Conservation (phyloP, 1,284 basidiomycete species). For the Ceratobasidium papillatum region DNA sequence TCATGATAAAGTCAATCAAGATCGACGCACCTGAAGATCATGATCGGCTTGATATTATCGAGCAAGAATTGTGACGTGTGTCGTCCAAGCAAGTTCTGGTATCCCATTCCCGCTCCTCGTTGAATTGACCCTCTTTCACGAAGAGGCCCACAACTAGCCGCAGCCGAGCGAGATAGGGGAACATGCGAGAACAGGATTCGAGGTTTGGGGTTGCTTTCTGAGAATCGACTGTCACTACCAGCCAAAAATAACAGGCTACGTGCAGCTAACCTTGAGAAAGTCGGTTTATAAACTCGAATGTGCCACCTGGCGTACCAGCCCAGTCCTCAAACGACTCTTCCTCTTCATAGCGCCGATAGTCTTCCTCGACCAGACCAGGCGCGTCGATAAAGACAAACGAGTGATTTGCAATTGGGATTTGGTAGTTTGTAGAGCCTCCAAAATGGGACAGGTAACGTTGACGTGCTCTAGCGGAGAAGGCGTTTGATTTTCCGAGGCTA, state of each 20-base stretch:
- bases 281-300: constrained; percentile 75
- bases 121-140: constrained; percentile 77
- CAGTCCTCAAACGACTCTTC: constrained; percentile 63
- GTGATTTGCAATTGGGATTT: constrained; percentile 69
- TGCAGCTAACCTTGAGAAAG: constrained; percentile 59
- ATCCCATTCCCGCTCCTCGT: constrained; percentile 80
- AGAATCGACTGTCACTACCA: constrained; percentile 37
- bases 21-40: constrained; percentile 72
- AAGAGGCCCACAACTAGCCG: constrained; percentile 74
- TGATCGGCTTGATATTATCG: constrained; percentile 66
- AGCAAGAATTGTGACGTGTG: constrained; percentile 77
- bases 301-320: constrained; percentile 66
- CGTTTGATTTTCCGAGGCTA: constrained; percentile 66
- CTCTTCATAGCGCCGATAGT: constrained; percentile 69
- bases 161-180: constrained; percentile 76
- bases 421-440: constrained; percentile 64
- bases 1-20: not conserved
- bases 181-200: constrained; percentile 82
- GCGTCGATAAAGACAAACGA: constrained; percentile 79
- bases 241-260: constrained; percentile 1
- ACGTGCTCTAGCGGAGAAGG: constrained; percentile 66
- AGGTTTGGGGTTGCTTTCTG: constrained; percentile 55
- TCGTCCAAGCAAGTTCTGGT: constrained; percentile 80
- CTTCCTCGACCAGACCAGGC: constrained; percentile 77
- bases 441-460: constrained; percentile 73